These are phyloP conservation scores for Cyberlindnera xylosilytica DNA, from an alignment of 805 yeast genomes.

Conservation along the genomic window DNA sequence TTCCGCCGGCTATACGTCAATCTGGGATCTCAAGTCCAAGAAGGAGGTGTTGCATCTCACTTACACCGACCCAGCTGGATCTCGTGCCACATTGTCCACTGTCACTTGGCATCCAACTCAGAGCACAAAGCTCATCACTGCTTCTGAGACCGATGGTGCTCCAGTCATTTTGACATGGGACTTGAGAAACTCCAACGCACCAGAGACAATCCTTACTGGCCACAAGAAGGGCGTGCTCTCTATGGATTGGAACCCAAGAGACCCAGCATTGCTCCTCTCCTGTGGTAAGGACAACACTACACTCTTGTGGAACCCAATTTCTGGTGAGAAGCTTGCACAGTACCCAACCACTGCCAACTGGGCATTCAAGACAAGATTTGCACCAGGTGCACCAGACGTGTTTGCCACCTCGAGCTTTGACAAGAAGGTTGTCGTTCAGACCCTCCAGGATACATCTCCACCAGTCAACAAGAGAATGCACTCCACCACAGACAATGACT, in stretches of 20 bases:
- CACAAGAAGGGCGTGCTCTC: constrained; percentile 87
- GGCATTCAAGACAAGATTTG: constrained; percentile 87
- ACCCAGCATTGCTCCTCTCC: constrained; percentile 75
- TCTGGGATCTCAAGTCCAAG: constrained; percentile 89
- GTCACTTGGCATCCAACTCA: constrained; percentile 95
- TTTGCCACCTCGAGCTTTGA: constrained; percentile 89
- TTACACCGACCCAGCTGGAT: constrained; percentile 50
- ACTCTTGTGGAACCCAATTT: constrained; percentile 83
- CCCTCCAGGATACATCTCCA: constrained; percentile 82
- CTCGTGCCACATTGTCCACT: constrained; percentile 67
- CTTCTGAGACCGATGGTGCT: constrained; percentile 73
- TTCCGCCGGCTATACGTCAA: constrained; percentile 78
- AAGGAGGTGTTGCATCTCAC: constrained; percentile 85
- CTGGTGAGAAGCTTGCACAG: constrained; percentile 71
- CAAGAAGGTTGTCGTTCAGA: constrained; percentile 75
- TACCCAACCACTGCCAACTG: constrained; percentile 92
- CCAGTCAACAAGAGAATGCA: constrained; percentile 44
- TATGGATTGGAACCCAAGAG: constrained; percentile 90
- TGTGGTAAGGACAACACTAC: constrained; percentile 91
- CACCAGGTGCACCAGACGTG: constrained; percentile 83
- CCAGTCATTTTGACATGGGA: constrained; percentile 92
- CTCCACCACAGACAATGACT: constrained; percentile 62
- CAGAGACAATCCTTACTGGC: constrained; percentile 71
- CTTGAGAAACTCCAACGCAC: constrained; percentile 88
- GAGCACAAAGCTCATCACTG: constrained; percentile 84